phyloP scores from a whole-genome alignment of 2,329 filamentous ascomycete genomes.

The Lasiodiplodia sp. region DNA sequence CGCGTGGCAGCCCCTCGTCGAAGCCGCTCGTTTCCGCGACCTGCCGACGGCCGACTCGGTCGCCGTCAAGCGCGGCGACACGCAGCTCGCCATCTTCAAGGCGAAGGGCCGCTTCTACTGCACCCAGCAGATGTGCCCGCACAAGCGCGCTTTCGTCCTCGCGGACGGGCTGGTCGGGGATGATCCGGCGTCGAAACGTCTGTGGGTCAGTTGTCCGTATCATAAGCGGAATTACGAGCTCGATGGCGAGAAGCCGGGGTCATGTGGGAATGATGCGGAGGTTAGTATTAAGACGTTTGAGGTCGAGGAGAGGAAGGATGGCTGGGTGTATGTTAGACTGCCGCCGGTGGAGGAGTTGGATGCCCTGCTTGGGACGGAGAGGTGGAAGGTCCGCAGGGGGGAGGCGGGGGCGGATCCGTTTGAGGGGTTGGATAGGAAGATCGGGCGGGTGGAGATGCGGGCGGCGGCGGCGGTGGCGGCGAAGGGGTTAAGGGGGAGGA shows the following conservation, averaged over 20 bases:
- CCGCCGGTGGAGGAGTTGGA: constrained; percentile 85
- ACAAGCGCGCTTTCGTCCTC: constrained; percentile 89
- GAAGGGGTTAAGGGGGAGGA: constrained; percentile 36
- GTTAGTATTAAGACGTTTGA: constrained; percentile 85
- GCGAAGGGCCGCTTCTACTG: constrained; percentile 82
- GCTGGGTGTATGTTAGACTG: constrained; percentile 79
- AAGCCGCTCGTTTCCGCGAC: constrained; percentile 72
- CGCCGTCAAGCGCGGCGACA: constrained; percentile 84
- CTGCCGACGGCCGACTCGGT: constrained; percentile 76
- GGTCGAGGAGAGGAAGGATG: constrained; percentile 76
- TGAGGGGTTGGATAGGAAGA: constrained; percentile 62
- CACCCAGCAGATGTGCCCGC: constrained; percentile 93
- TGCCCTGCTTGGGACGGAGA: constrained; percentile 75
- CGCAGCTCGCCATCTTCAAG: constrained; percentile 87
- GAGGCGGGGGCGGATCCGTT: constrained; percentile 65
- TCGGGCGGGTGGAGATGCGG: constrained; percentile 50
- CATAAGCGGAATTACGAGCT: constrained; percentile 92
- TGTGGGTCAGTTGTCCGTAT: constrained; percentile 87
- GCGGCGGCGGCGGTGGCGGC: constrained; percentile 62
- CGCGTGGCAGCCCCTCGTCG: constrained; percentile 81
- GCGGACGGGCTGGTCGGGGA: constrained; percentile 85
- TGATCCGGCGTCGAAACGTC: constrained; percentile 63
- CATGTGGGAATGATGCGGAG: constrained; percentile 75
- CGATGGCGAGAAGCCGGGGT: constrained; percentile 68
- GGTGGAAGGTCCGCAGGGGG: constrained; percentile 79